Base-by-base conservation (phyloP, 2,329 filamentous ascomycete genomes). In the Amylocarpus encephaloides region DNA sequence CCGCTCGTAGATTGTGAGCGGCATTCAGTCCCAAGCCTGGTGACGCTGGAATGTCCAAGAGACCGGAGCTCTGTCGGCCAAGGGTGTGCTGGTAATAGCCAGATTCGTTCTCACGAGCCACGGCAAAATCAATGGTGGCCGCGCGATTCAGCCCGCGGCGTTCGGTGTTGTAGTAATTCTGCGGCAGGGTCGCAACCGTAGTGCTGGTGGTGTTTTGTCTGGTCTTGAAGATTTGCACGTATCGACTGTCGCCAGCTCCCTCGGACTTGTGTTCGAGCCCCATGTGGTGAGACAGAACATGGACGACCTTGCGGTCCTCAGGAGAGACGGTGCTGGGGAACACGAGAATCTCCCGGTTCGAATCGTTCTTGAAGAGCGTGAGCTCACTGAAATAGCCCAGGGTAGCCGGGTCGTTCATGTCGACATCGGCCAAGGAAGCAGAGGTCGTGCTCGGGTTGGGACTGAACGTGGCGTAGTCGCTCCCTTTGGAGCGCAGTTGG, bases 61-160 rank as follows among this genome's bases (percentile, higher is more conserved):
- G 90, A 29, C 78, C 79, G 11, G 87, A 88, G 26, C 85, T 84
- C 59, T 92, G 88, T 56, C 92, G 83, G 18, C 87, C 84, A 52
- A 95, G 78, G 2, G 86, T 80, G 62, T 83, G 83, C 58, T 90
- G 92, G 58, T 85, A 85, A 58, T 79, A 82, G 43, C 76, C 76
- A 16, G 83, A 83, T 30, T 72, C 73, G 16, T 77, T 71, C 18
- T 86, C 84, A 48, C 87, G 79, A 46, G 87, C 82, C 55, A 90
- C 86, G 58, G 88, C 90, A 68, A 97, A 97, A 68, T 97, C 93
- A 59, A 94, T 95, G 2, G 93, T 97, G n/a, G 93, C 93, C 13
- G 93, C 91, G 55, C 93, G 85, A 71, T 90, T 95, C 33, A 98
- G 74, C 4, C 85, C 86, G 53, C 92, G 86, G 59, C 92, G 85